Base-by-base conservation (phyloP, 2,329 filamentous ascomycete genomes). In the Fusarium xylarioides region DNA sequence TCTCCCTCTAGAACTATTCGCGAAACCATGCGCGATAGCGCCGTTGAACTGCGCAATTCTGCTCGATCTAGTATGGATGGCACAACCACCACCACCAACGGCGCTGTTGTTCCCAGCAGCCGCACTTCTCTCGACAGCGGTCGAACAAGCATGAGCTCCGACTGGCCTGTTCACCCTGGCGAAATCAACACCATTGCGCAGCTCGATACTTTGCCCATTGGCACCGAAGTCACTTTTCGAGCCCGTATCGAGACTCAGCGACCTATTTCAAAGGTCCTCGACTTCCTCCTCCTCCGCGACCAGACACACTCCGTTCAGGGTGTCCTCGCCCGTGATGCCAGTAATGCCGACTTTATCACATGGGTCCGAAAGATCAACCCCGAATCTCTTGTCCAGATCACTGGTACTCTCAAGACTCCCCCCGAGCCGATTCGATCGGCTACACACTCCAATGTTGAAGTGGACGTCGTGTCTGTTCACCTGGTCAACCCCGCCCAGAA, bases 231-330 rank as follows among this genome's bases (percentile, higher is more conserved):
- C 54, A 83, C 81, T 58, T 84, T 85, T 67, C 79, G 83, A 63
- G 83, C 82, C 42, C 81, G 82, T 52, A 83, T 83, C 44, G 78
- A 82, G 71, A 93, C 95, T 63, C 87, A 96, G 66, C 91, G 95
- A 52, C 92, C 92, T 76, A 88, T 97, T 84, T 95, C 94, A 79
- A 88, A 93, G 76, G 92, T 93, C 74, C 86, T 97, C 38, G 93
- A 94, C 77, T 97, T 97, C 81, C 85, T 97, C 47, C 89, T 97
- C 66, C 92, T 97, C 79, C 91, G 95, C 62, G 94, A 97, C 82
- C 92, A 95, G 82, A 91, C 93, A 18, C 87, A 89, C 73, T 96
- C 94, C 30, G 90, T 97, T 57, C 95, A 98, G 81, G 95, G 94
- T 70, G 93, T 97, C 6, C 85, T 98, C 21, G 70, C 81, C 62